Conservation (phyloP, 805 yeast genomes). For the Ogataea nitratoaversa region DNA sequence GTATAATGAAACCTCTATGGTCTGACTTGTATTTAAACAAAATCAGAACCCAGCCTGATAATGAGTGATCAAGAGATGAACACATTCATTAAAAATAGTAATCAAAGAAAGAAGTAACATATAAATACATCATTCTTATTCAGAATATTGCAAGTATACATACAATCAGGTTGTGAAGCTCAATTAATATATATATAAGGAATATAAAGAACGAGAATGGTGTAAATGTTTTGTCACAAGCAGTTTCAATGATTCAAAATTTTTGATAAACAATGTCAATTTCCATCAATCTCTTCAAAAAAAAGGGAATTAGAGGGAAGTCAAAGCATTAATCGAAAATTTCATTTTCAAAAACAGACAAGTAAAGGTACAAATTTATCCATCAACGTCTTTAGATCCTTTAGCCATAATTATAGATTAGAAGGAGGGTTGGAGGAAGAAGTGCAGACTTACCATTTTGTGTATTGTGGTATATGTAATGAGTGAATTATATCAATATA, state of each 20-base stretch:
- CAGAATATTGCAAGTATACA: conserved; percentile 8
- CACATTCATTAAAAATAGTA: neutral
- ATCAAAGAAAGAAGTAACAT: conserved; percentile 13
- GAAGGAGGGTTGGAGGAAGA: neutral
- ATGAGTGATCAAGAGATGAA: conserved; percentile 2
- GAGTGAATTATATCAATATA: neutral
- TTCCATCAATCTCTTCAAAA: neutral
- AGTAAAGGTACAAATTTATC: conserved; percentile 7
- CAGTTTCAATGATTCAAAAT: no score
- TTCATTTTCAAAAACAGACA: conserved; percentile 7
- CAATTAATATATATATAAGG: conserved; percentile 11
- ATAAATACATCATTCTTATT: conserved; percentile 9
- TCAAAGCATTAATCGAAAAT: neutral
- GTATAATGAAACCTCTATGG: conserved; percentile 2
- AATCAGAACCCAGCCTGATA: conserved; percentile 13
- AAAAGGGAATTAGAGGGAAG: neutral
- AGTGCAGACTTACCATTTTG: conserved; percentile 24
- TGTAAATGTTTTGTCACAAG: conserved; percentile 13
- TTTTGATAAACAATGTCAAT: no score
- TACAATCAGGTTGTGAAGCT: conserved; percentile 10
- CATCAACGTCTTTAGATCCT: conserved; percentile 30
- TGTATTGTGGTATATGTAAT: neutral
- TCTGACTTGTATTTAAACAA: neutral
- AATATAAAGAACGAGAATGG: conserved; percentile 20
- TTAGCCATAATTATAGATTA: conserved; percentile 19